Evolutionary conservation across 176 grass and related monocot genomes (phyloP), one percentile per base, ranked within the genome.

Genomic region (Dactylis glomerata): DNA sequence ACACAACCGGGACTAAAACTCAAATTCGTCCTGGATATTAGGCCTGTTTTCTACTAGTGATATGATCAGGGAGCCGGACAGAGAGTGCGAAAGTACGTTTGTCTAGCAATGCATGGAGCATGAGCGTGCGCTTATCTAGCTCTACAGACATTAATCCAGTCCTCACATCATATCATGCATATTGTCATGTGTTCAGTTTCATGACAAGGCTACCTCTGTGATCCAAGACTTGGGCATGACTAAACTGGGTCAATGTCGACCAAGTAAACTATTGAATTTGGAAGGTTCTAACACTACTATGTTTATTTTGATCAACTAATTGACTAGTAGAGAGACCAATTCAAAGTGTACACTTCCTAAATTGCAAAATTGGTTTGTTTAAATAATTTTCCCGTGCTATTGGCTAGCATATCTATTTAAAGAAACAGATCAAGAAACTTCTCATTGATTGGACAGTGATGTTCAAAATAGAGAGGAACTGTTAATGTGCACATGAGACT

Each of bases 281-380:
- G 45, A 75, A 84, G 37, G 30, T 83, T 80, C 36, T 13, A 30
- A 72, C 28, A 41, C 57, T 50, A 26, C n/a, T 27, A 23, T 79
- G 79, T 79, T 33, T 11, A 56, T 56, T 83, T 49, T 75, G 41
- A 57, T 36, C n/a, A 2, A 13, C n/a, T 74, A 36, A 38, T 70
- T 83, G 80, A 87, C 75, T 55, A 14, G 65, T 56, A 57, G 28
- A 10, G 14, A 44, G n/a, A 68, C 47, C 30, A 75, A 59, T 86
- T 83, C 84, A 83, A 83, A 58, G 28, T 36, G 51, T 34, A 33
- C 23, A 68, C 5, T 44, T 55, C 45, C 22, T 45, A 56, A 26
- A 26, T 54, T 42, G n/a, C 70, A 66, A 56, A 86, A 68, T 20
- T 58, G 36, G 19, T 79, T 72, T 62, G 13, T 19, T 42, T 24